phyloP scores from a whole-genome alignment of 208 protist species.

The Phytomonas francai region DNA sequence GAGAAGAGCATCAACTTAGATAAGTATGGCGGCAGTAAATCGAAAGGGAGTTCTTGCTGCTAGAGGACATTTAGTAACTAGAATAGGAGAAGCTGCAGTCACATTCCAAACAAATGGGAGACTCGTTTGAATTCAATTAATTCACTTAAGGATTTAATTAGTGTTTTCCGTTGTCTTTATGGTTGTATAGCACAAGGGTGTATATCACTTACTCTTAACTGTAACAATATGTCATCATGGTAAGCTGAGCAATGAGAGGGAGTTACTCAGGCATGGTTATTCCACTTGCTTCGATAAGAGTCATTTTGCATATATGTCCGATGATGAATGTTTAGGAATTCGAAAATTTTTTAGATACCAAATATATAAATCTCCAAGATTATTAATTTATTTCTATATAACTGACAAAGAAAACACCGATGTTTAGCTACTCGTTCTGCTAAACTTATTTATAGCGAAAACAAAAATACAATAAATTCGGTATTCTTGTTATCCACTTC shows the following conservation, averaged over 20 bases:
- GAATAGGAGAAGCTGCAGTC: neutral
- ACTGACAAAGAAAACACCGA: neutral
- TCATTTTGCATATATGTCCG: neutral
- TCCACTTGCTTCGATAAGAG: neutral
- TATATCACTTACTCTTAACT: neutral
- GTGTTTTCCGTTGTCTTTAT: neutral
- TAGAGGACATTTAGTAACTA: neutral
- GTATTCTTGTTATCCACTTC: constrained; percentile 10
- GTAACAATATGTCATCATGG: neutral
- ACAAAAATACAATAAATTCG: neutral
- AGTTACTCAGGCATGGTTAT: neutral
- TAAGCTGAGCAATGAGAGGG: neutral
- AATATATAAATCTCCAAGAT: neutral
- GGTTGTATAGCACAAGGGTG: neutral
- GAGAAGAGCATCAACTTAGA: constrained; percentile 60
- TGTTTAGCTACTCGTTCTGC: neutral
- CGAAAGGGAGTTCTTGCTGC: constrained; percentile 23
- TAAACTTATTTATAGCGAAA: neutral
- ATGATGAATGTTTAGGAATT: neutral
- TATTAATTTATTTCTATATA: neutral
- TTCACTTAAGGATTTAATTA: neutral
- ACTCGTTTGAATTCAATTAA: neutral
- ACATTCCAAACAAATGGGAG: neutral
- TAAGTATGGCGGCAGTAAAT: neutral
- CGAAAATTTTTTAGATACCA: neutral